A percentile compares a stretch with the other conserved stretches of the same genome.
Conservation (phyloP, 164 flowering plant species). For the Chimonanthus praecox region DNA sequence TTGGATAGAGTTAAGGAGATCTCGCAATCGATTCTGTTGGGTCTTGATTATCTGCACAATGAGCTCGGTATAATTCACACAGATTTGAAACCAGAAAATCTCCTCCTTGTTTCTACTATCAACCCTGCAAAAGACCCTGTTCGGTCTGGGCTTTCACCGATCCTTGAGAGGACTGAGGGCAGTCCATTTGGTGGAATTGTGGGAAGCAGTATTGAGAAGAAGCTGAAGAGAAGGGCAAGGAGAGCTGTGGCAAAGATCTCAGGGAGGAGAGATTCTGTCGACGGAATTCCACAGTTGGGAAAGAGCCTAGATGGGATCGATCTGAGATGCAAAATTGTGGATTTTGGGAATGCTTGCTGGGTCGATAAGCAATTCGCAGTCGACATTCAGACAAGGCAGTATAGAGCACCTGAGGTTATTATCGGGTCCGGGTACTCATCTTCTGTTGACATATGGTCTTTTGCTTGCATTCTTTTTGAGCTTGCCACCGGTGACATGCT, state of each 20-base stretch:
- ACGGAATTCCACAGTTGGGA: constrained; percentile 36
- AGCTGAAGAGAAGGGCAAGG: constrained; percentile 70
- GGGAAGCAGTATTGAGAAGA: constrained; percentile 56
- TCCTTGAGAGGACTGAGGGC: constrained; percentile 84
- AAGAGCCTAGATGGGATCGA: constrained; percentile 73
- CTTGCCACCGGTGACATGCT: constrained; percentile 96
- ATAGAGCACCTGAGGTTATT: constrained; percentile 94
- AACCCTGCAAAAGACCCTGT: constrained; percentile 85
- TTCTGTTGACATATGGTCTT: constrained; percentile 94
- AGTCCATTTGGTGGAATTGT: constrained; percentile 46
- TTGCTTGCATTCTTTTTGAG: constrained; percentile 89
- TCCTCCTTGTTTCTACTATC: constrained; percentile 74
- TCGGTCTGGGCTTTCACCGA: constrained; percentile 56
- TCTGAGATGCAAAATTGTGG: constrained; percentile 84
- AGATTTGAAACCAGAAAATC: constrained; percentile 90
- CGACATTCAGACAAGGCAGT: constrained; percentile 92
- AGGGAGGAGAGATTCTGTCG: constrained; percentile 57
- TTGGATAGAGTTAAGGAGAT: constrained; percentile 77
- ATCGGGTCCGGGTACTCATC: constrained; percentile 67
- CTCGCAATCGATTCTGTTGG: constrained; percentile 67
- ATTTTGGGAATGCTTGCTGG: constrained; percentile 98
- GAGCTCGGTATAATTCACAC: constrained; percentile 79
- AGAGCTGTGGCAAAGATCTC: constrained; percentile 80
- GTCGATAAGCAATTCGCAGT: constrained; percentile 60
- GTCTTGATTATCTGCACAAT: constrained; percentile 84